Evolutionary conservation across 441 rosid species (phyloP).

Genomic region (Aleurites moluccanus): DNA sequence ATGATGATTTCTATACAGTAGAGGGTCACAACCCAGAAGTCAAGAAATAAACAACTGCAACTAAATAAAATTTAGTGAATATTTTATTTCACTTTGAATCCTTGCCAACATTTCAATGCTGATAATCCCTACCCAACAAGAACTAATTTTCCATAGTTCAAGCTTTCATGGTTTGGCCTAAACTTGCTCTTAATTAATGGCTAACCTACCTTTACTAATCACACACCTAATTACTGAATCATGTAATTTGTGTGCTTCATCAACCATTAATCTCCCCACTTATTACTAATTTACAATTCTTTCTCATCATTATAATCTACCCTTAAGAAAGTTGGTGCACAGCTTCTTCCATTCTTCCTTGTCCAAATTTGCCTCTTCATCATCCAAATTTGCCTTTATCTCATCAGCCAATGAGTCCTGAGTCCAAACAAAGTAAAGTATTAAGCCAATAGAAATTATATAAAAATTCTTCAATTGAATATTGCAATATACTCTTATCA

Average conservation of each 20-base stretch:
- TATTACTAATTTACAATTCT: neutral
- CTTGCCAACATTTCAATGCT: neutral
- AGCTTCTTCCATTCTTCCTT: slow-evolving; percentile 52
- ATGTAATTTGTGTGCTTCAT: neutral
- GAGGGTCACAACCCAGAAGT: no score
- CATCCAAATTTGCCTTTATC: slow-evolving; percentile 41
- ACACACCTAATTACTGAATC: neutral
- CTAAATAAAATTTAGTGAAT: no score
- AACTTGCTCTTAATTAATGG: neutral
- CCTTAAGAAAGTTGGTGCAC: slow-evolving; percentile 62
- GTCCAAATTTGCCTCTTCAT: slow-evolving; percentile 42
- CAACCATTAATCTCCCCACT: no score
- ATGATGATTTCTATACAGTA: no score
- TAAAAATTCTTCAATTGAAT: no score
- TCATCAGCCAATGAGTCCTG: slow-evolving; percentile 45
- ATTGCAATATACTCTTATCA: no score
- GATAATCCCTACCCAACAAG: neutral
- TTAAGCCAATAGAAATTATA: no score
- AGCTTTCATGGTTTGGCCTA: neutral
- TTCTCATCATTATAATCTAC: slow-evolving; percentile 25
- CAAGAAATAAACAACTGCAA: no score
- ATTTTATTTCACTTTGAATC: no score
- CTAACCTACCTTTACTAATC: neutral
- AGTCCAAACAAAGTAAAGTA: neutral
- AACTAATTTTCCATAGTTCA: neutral